Evolutionary conservation across 331 rosid species (phyloP), one percentile per base, ranked within the genome.

Genomic region (Pyrus hybrid): DNA sequence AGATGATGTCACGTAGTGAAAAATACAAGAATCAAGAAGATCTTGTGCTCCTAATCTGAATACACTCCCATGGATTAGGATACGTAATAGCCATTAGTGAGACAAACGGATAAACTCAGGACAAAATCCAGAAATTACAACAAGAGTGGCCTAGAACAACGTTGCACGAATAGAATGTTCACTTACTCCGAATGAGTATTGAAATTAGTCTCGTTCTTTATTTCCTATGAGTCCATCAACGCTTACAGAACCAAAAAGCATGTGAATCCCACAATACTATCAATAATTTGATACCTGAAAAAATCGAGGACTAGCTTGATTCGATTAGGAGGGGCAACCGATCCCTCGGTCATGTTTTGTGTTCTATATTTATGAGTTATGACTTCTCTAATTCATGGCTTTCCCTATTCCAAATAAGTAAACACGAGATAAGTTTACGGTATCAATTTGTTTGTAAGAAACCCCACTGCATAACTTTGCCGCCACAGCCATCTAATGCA

Each of bases 401-500:
- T 35, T 0, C 0, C 11, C 2, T 41, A 1, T 41, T 41, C 45
- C 5, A 41, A 10, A 1, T 41, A 9, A 41, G 47, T 11, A 41
- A 41, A 41, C 14, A 41, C 14, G 14, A 3, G 1, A 41, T 41
- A 41, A 73, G 20, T 56, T 63, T 32, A 67, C 8, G 17, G 11
- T 62, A 13, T 45, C 56, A 56, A 28, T 54, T 58, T 63, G 25
- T 49, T 0, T 41, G 1, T 41, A 41, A 41, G 47, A 41, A 74
- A 56, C 71, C 81, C 77, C 72, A 12, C 35, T 41, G 5, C 69
- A 29, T 12, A 37, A 33, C 81, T 65, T 56, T 70, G 29, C 25
- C 49, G 85, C 88, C 76, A 58, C 85, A 75, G 73, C 61, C 58
- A 8, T 67, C 29, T 10, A 66, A 49, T 29, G 63, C 47, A 67